phyloP scores from a whole-genome alignment of 208 protist genomes.

The Crithidia fasciculata region DNA sequence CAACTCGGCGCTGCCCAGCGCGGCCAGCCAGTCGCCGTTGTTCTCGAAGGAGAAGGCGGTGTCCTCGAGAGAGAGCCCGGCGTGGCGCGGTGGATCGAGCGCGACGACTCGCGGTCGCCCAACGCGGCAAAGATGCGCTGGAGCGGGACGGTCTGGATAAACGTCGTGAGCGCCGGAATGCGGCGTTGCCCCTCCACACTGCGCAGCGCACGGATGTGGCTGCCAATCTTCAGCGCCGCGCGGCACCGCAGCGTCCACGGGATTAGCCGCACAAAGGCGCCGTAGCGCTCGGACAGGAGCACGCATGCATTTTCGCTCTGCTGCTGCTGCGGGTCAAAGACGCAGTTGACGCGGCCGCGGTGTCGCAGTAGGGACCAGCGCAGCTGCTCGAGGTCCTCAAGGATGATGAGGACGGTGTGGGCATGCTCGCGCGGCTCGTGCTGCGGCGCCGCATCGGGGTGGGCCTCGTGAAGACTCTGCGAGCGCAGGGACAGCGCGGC shows the following conservation, averaged over 20 bases:
- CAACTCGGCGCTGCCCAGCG: constrained; percentile 74
- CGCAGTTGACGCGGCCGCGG: constrained; percentile 13
- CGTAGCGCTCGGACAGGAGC: constrained; percentile 41
- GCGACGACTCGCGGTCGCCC: constrained; percentile 78
- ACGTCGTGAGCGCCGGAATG: constrained; percentile 39
- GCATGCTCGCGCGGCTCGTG: constrained; percentile 69
- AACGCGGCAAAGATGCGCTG: constrained; percentile 85
- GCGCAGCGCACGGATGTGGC: constrained; percentile 78
- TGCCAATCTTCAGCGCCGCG: constrained; percentile 73
- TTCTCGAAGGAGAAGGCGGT: constrained; percentile 86
- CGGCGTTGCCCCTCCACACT: constrained; percentile 70
- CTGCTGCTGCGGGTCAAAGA: constrained; percentile 27
- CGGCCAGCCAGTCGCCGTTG: constrained; percentile 84
- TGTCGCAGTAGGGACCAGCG: constrained; percentile 51
- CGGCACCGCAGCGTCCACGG: constrained; percentile 45
- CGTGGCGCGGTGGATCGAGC: constrained; percentile 67
- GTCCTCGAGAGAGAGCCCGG: constrained; percentile 46
- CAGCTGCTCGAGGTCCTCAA: constrained; percentile 80
- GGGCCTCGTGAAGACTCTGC: constrained; percentile 38
- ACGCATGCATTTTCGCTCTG: constrained; percentile 29
- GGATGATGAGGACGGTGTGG: constrained; percentile 66
- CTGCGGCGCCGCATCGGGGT: neutral
- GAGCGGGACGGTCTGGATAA: constrained; percentile 48
- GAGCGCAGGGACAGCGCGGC: constrained; percentile 44
- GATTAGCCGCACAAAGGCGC: constrained; percentile 45